Evolutionary conservation across 495 filamentous ascomycete species (phyloP).

Genomic region (Tuber calosporum): DNA sequence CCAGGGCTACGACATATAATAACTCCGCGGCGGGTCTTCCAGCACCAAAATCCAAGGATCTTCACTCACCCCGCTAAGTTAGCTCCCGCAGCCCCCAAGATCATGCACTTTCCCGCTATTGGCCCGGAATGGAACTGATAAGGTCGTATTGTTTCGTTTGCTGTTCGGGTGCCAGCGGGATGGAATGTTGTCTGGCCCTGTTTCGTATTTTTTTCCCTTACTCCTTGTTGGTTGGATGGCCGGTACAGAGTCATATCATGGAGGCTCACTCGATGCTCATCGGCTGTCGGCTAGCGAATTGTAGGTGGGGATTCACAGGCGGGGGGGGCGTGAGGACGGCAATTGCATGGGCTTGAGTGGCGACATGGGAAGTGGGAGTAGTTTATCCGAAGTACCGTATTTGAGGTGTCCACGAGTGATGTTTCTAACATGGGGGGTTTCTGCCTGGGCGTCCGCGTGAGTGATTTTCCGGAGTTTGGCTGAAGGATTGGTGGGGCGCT

Average conservation of each 20-base stretch:
- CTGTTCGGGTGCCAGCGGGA: neutral
- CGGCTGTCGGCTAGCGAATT: neutral
- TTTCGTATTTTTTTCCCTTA: neutral
- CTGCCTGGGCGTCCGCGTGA: neutral
- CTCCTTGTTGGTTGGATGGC: neutral
- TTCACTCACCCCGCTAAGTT: neutral
- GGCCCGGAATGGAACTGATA: neutral
- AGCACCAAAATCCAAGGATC: neutral
- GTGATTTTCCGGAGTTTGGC: neutral
- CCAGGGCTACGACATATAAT: neutral
- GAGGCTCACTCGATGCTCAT: neutral
- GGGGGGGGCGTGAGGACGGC: neutral
- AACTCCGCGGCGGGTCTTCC: neutral
- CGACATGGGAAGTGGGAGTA: neutral
- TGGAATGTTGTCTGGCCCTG: neutral
- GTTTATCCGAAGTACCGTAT: neutral
- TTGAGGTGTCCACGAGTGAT: neutral
- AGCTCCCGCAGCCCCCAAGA: neutral
- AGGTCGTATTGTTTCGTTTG: neutral
- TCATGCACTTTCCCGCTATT: neutral
- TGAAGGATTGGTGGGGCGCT: neutral
- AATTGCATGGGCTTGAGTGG: neutral
- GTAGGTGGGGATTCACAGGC: neutral
- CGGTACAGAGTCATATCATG: neutral
- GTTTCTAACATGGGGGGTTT: neutral